Base-by-base conservation (phyloP, 2,329 filamentous ascomycete genomes). In the Ceratocystis alfenasii region DNA sequence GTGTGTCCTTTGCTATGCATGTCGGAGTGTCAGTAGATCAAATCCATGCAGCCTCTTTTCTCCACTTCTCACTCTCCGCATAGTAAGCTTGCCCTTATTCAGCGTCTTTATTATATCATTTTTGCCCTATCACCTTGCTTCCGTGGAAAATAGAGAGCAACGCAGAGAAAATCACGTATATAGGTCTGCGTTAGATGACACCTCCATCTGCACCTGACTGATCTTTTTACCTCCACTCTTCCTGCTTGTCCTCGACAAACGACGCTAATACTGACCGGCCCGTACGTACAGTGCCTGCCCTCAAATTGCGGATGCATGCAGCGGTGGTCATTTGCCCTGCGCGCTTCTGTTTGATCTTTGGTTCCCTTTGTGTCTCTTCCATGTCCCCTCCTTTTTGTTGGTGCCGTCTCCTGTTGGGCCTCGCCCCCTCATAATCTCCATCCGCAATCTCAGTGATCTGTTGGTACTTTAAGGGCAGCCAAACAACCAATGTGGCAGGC, bases 1-100 rank as follows among this genome's bases (percentile, higher is more conserved):
- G 53, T 30, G 45, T 20, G 53, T 30, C 53, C 25, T 57, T 57
- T 30, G 53, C n/a, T 62, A 62, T 62, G 59, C 59, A 62, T 22
- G 59, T 46, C 33, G 44, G 59, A 62, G 44, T 62, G 59, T 62
- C 59, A 62, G 44, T 41, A 62, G 44, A 33, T 46, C 12, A 15
- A 36, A 22, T 62, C 6, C 15, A 62, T 62, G 33, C 20, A 62
- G 59, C 59, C 44, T 41, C 59, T 62, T 62, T 62, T 46, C 44
- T 62, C 59, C 10, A 10, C 15, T 62, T 62, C 44, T 60, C 55
- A 6, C 17, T 44, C 10, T 12, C n/a, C 5, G 20, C 5, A 15
- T 30, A 17, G 10, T 33, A 28, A 12, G 53, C 53, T 22, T 50
- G 46, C n/a, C n/a, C 46, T 22, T 22, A 50, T n/a, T 50, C 46